Evolutionary conservation across 805 yeast genomes (phyloP).

Genomic region (Schwanniomyces occidentalis): DNA sequence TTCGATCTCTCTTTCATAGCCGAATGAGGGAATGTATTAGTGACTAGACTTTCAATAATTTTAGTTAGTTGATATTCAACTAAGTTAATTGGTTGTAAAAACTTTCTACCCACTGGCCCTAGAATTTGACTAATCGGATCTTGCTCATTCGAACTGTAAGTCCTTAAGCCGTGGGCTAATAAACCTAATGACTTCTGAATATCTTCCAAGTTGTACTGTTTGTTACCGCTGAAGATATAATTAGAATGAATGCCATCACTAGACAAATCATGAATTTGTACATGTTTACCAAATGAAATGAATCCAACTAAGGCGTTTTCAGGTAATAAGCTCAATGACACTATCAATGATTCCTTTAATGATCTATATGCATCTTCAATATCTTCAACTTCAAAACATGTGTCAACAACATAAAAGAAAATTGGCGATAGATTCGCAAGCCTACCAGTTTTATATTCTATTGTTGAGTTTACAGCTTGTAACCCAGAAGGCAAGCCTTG

Average conservation of each 20-base stretch:
- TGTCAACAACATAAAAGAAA: constrained; percentile 57
- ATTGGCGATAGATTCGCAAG: constrained; percentile 45
- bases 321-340: constrained; percentile 51
- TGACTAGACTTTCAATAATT: constrained; percentile 48
- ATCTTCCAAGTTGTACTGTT: constrained; percentile 49
- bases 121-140: constrained; percentile 8
- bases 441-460: constrained; percentile 50
- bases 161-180: constrained; percentile 24
- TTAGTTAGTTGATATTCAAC: constrained; percentile 52
- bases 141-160: constrained; percentile 5
- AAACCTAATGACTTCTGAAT: constrained; percentile 49
- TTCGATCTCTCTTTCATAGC: constrained; percentile 46
- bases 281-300: constrained; percentile 60
- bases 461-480: constrained; percentile 43
- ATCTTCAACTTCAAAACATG: constrained; percentile 54
- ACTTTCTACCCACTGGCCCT: constrained; percentile 26
- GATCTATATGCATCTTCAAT: constrained; percentile 41
- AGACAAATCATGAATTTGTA: constrained; percentile 55
- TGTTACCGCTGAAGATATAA: constrained; percentile 57
- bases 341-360: constrained; percentile 49
- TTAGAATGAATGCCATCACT: constrained; percentile 28
- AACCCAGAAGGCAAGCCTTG: constrained; percentile 34
- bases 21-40: constrained; percentile 50
- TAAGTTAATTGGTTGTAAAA: constrained; percentile 47
- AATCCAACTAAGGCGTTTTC: constrained; percentile 57